phyloP scores from a whole-genome alignment of 169 alveolate genomes.

The Plasmodium sp. region DNA sequence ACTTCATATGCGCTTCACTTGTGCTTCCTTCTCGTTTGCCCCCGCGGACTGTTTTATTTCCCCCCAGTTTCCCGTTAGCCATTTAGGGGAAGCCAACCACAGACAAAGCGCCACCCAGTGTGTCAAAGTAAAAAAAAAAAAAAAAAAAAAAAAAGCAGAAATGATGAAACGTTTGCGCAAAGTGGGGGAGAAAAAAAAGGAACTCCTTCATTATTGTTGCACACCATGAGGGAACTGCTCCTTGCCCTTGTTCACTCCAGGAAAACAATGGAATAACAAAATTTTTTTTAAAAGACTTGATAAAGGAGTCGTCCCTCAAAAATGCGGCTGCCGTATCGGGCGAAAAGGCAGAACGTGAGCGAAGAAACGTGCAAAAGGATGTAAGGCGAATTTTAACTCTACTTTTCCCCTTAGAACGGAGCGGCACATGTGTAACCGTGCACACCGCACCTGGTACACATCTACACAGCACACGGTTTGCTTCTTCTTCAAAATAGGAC shows the following conservation, averaged over 20 bases:
- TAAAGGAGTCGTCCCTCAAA: conserved; percentile 44
- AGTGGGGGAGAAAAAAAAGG: not conserved
- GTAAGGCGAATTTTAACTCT: conserved; percentile 16
- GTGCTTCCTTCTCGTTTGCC: not conserved
- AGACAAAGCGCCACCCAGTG: conserved; percentile 24
- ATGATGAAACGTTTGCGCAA: not conserved
- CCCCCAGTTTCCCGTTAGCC: conserved; percentile 31
- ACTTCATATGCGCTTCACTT: not conserved
- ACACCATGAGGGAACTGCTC: not conserved
- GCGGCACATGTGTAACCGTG: not conserved
- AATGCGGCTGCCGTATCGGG: not conserved
- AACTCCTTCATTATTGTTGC: not conserved
- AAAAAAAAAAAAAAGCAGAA: not conserved
- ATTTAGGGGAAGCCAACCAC: conserved; percentile 4
- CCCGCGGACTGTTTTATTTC: not conserved
- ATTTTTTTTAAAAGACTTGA: conserved; percentile 68
- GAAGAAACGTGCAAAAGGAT: conserved; percentile 5
- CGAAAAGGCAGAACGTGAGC: conserved; percentile 13
- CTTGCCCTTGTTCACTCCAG: conserved; percentile 7
- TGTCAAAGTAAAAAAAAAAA: conserved; percentile 2
- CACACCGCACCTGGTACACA: not conserved
- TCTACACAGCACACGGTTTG: not conserved
- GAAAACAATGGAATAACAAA: conserved; percentile 65
- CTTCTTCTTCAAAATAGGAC: conserved; percentile 32
- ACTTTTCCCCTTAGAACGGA: conserved; percentile 4